Percentiles rank a stretch among this genome's conserved stretches.
Conservation (phyloP, 2,329 filamentous ascomycete genomes). For the Fusarium sp. region DNA sequence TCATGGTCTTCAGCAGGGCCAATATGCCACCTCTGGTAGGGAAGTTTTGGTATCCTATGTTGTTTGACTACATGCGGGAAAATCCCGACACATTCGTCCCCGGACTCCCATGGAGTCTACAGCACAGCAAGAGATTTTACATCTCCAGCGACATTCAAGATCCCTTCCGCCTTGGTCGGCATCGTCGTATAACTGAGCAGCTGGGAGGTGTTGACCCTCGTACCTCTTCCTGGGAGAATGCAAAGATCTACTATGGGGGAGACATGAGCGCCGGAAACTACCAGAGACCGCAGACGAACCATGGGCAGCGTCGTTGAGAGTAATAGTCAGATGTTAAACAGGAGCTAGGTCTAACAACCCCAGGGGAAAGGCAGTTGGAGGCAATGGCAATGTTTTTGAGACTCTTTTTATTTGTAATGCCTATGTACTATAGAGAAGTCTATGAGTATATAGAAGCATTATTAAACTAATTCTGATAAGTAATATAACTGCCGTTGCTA, state of each 20-base stretch:
- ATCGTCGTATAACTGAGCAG: not conserved
- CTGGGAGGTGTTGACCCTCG: not conserved
- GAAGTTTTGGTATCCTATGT: not conserved
- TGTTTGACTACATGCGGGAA: not conserved
- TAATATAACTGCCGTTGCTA: too few species aligned
- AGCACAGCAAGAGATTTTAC: not conserved
- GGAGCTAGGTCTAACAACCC: too few species aligned
- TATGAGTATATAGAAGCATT: too few species aligned
- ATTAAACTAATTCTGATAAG: too few species aligned
- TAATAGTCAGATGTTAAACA: rapidly evolving
- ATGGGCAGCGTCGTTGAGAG: not conserved
- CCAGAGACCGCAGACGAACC: not conserved
- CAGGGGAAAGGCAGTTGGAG: too few species aligned
- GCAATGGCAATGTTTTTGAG: too few species aligned
- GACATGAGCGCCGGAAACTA: not conserved
- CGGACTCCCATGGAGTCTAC: not conserved
- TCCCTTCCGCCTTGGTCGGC: not conserved
- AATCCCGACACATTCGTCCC: not conserved
- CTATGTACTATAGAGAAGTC: too few species aligned
- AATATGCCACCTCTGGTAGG: not conserved
- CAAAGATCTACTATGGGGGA: not conserved
- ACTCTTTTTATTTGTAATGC: too few species aligned
- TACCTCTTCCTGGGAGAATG: not conserved
- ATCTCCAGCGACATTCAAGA: not conserved
- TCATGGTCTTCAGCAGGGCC: not conserved